Evolutionary conservation across 192 early-diverging fungal genomes (phyloP).

Genomic region (Coemansia sp.): DNA sequence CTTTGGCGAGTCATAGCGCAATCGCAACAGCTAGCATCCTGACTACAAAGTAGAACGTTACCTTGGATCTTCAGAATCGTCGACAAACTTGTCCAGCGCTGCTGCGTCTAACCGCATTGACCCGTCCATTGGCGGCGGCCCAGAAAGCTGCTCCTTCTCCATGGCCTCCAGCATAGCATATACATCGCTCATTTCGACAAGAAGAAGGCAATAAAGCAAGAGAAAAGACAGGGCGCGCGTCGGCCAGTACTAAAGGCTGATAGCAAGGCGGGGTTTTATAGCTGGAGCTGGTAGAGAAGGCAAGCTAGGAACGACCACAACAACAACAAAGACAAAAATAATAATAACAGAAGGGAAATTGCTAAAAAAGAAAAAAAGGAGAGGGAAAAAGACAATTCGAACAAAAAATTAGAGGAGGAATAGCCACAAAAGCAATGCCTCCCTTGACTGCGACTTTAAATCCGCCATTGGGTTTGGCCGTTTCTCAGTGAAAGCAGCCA

Average conservation of each 20-base stretch:
- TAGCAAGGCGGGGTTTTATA: neutral
- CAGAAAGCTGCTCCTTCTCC: conserved; percentile 54
- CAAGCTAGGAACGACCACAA: neutral
- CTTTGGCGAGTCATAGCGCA: conserved; percentile 7
- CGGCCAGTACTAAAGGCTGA: neutral
- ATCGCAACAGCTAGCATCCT: neutral
- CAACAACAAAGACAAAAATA: neutral
- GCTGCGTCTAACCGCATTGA: conserved; percentile 49
- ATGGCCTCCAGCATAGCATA: conserved; percentile 56
- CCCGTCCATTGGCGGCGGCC: conserved; percentile 57
- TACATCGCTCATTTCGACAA: conserved; percentile 54
- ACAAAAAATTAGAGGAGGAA: neutral
- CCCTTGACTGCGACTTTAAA: conserved; percentile 3
- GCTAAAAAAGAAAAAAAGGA: conserved; percentile 1
- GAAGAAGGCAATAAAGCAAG: conserved; percentile 3
- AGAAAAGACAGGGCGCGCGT: conserved; percentile 9
- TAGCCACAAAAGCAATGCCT: neutral
- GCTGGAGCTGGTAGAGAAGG: conserved; percentile 3
- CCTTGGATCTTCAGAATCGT: conserved; percentile 57
- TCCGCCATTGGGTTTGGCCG: neutral
- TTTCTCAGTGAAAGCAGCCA: neutral
- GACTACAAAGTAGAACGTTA: conserved; percentile 8
- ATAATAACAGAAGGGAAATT: conserved; percentile 12
- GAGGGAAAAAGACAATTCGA: neutral
- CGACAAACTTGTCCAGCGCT: conserved; percentile 53